phyloP scores from a whole-genome alignment of 768 basidiomycete species.

The Russula dissimulans region DNA sequence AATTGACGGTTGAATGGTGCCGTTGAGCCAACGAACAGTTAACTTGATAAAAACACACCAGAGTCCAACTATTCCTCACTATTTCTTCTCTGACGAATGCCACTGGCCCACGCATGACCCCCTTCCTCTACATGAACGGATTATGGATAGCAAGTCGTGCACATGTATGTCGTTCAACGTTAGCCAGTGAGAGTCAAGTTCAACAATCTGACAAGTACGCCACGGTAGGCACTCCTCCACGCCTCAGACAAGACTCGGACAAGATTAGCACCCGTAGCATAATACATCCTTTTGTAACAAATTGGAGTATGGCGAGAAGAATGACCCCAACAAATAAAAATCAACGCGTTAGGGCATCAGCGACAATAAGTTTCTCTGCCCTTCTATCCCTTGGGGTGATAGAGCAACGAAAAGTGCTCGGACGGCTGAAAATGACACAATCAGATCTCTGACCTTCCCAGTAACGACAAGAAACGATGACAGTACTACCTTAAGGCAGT shows the following conservation, averaged over 20 bases:
- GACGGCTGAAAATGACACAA: not conserved
- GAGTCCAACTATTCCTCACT: not conserved
- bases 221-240: no score
- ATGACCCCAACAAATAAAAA: no score
- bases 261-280: no score
- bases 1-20: not conserved
- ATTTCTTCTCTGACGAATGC: slow-evolving; percentile 4
- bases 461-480: not conserved
- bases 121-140: not conserved
- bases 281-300: no score
- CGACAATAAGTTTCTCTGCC: not conserved
- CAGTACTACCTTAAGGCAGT: not conserved
- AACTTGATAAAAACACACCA: not conserved
- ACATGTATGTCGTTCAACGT: no score
- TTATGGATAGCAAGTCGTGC: no score
- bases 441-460: no score
- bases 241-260: no score
- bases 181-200: no score
- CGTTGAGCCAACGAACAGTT: not conserved
- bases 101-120: not conserved
- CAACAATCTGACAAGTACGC: no score
- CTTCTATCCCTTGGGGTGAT: slow-evolving; percentile 1
- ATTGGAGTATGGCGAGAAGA: no score
- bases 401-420: not conserved
- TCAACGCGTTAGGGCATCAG: no score